Evolutionary conservation across 192 early-diverging fungal genomes (phyloP).

Genomic region (Linnemannia exigua): DNA sequence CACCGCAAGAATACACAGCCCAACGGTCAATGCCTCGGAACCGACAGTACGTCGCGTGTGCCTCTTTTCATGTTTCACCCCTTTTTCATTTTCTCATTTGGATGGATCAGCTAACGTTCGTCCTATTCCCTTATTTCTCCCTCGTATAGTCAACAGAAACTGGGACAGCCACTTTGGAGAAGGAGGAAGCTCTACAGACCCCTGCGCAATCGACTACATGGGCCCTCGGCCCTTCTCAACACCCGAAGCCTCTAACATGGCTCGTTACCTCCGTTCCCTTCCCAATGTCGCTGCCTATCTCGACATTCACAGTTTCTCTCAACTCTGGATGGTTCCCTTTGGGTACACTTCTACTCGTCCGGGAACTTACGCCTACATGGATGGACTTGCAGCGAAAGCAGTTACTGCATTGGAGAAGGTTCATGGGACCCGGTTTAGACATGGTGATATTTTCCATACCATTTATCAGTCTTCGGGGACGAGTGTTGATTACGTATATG

Average conservation of each 20-base stretch:
- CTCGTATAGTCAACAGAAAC: conserved; percentile 64
- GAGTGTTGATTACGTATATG: conserved; percentile 67
- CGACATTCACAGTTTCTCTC: conserved; percentile 69
- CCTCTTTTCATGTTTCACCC: not conserved
- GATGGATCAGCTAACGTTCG: too few species aligned
- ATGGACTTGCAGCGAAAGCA: conserved; percentile 32
- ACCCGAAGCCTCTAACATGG: conserved; percentile 63
- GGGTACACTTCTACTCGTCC: conserved; percentile 48
- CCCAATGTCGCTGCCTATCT: conserved; percentile 61
- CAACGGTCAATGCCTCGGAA: conserved; percentile 55
- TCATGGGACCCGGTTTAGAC: conserved; percentile 56
- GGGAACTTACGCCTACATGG: conserved; percentile 40
- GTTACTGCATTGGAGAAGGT: conserved; percentile 31
- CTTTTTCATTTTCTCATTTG: not conserved
- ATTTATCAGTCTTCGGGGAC: conserved; percentile 68
- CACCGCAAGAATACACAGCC: conserved; percentile 64
- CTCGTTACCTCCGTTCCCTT: conserved; percentile 55
- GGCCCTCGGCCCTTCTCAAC: conserved; percentile 50
- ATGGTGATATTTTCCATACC: conserved; percentile 61
- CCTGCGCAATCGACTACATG: conserved; percentile 65
- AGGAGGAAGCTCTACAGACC: conserved; percentile 62
- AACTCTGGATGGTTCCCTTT: conserved; percentile 61
- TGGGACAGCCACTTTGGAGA: conserved; percentile 62
- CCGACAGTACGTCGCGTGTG: conserved; percentile 50
- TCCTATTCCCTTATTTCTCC: too few species aligned